phyloP scores from a whole-genome alignment of 225 moss, liverwort and hornwort species.

The Bryum argenteum region DNA sequence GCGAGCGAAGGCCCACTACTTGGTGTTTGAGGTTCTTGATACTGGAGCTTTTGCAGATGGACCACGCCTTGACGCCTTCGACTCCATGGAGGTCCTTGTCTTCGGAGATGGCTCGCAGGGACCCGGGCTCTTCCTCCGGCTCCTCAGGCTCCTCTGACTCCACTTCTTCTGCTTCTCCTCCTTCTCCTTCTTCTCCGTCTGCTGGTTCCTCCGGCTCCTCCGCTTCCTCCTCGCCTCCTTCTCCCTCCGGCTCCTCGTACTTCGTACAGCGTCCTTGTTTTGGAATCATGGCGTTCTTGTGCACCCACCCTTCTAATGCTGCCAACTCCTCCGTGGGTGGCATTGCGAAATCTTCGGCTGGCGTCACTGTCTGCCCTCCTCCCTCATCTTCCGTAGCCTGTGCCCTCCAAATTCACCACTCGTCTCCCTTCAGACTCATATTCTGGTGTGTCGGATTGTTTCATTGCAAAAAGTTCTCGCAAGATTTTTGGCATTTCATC shows the following conservation, averaged over 20 bases:
- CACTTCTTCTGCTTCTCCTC: conserved; percentile 35
- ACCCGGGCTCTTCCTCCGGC: conserved; percentile 35
- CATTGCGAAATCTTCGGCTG: conserved; percentile 71
- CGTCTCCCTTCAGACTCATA: too few relatives aligned
- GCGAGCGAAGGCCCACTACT: conserved; percentile 73
- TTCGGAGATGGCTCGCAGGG: conserved; percentile 54
- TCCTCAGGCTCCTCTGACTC: conserved; percentile 39
- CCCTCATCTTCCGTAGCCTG: conserved; percentile 59
- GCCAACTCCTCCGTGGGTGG: conserved; percentile 65
- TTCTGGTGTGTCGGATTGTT: background rate
- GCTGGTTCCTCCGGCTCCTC: conserved; percentile 32
- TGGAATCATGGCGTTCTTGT: conserved; percentile 71
- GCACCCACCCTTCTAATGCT: conserved; percentile 71
- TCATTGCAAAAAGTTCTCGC: background rate
- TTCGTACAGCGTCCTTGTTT: conserved; percentile 82
- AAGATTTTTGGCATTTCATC: too few relatives aligned
- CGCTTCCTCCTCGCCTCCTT: conserved; percentile 49
- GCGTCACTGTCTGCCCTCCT: conserved; percentile 50
- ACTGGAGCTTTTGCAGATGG: conserved; percentile 69
- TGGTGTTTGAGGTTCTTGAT: conserved; percentile 80
- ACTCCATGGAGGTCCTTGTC: conserved; percentile 59
- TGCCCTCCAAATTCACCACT: background rate
- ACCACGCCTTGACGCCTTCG: conserved; percentile 80
- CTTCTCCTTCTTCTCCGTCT: conserved; percentile 38
- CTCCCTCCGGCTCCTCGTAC: conserved; percentile 48